Percentiles rank a stretch among this genome's conserved stretches.
Conservation (phyloP, 805 yeast genomes). For the Wickerhamiella alocasiicola region DNA sequence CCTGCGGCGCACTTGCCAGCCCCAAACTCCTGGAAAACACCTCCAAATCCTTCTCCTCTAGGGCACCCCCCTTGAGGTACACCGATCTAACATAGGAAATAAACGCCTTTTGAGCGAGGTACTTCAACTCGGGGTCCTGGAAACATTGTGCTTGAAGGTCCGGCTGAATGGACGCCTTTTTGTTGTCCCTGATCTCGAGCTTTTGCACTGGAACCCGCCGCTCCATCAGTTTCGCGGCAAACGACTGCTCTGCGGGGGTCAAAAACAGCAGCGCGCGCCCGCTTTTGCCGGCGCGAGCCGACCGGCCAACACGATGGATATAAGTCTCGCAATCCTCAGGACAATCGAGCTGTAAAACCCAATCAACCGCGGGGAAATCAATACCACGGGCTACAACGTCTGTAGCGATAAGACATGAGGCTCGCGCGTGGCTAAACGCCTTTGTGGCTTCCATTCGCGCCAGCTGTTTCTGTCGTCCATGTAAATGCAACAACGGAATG, state of each 20-base stretch:
- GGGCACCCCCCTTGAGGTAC: constrained; percentile 48
- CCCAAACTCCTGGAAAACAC: constrained; percentile 81
- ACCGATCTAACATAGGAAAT: constrained; percentile 81
- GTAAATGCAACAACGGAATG: constrained; percentile 69
- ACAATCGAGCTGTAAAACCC: constrained; percentile 89
- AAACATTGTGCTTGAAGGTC: constrained; percentile 85
- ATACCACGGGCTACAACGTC: constrained; percentile 88
- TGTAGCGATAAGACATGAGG: constrained; percentile 76
- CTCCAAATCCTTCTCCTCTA: constrained; percentile 66
- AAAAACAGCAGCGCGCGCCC: constrained; percentile 78
- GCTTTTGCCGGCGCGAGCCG: constrained; percentile 72
- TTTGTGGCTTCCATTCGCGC: constrained; percentile 71
- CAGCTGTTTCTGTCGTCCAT: constrained; percentile 85
- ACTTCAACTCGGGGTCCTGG: constrained; percentile 81
- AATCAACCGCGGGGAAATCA: constrained; percentile 84
- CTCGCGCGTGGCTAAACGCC: constrained; percentile 64
- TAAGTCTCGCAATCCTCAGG: constrained; percentile 86
- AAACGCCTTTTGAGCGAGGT: constrained; percentile 90
- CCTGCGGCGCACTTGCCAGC: constrained; percentile 90
- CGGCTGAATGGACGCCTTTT: constrained; percentile 59
- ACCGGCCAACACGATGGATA: constrained; percentile 82
- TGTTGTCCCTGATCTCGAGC: constrained; percentile 62
- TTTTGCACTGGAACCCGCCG: constrained; percentile 59
- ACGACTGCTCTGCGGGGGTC: constrained; percentile 71
- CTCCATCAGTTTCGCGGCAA: constrained; percentile 47